Evolutionary conservation across 495 filamentous ascomycete species (phyloP), one percentile per base, ranked within the genome.

Genomic region (Niebla homalea): DNA sequence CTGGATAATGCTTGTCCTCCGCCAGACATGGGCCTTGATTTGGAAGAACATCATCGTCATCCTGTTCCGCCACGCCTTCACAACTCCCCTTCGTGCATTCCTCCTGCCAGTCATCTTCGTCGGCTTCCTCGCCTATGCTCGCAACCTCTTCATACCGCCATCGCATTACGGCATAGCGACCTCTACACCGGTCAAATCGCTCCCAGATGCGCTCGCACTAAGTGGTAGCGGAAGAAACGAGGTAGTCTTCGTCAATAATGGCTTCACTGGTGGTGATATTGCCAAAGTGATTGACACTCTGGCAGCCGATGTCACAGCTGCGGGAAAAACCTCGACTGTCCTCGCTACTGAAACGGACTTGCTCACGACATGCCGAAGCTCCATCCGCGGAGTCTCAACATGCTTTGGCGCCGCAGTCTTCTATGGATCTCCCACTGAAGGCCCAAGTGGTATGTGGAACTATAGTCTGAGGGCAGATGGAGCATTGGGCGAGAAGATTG

Each of bases 401-500:
- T 94, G 87, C 62, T 89, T 80, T 58, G 84, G 76, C 11, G 88
- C 84, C 2, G 81, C 81, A 6, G 75, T 83, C 20, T 93, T 94
- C 61, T 63, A 76, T 46, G 80, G 76, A 5, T 87, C 83, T 10
- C 85, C 85, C 3, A 70, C 57, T 2, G 83, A 88, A 66, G 84
- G 84, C 7, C 55, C 61, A 0, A 74, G 70, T 25, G 75, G 72
- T 0, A 54, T 72, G n/a, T 93, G 88, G 88, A 90, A 90, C 62
- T 94, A 93, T 55, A 88, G 83, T 1, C 68, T 94, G 16, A 70
- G 85, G 49, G 77, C 77, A 3, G 88, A 94, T 60, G 77, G 77
- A 3, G 67, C 74, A 0, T 64, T 89, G 48, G 75, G 75, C 1
- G 64, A 64, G 19, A 75, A 71, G 45, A 76, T 93, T 50, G 72